phyloP scores from a whole-genome alignment of 1,284 basidiomycete genomes.

The Papiliotrema nemorosa region DNA sequence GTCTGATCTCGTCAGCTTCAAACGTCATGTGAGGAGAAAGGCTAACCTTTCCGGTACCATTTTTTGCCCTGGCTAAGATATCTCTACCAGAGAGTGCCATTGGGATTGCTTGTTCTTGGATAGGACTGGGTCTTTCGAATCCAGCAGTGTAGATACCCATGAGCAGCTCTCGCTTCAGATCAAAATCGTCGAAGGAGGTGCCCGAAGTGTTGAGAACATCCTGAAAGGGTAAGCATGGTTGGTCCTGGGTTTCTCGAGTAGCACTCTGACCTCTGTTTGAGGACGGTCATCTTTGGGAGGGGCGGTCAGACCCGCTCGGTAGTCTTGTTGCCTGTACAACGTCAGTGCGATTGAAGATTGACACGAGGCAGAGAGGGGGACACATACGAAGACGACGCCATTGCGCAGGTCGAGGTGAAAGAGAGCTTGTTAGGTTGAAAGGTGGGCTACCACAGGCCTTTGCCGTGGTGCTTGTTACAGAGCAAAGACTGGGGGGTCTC shows the following conservation, averaged over 20 bases:
- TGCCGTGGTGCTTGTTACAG: no score
- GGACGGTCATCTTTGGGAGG: slow-evolving; percentile 88
- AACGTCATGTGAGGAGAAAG: slow-evolving; percentile 4
- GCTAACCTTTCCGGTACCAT: slow-evolving; percentile 49
- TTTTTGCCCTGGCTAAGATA: slow-evolving; percentile 68
- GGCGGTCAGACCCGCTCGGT: slow-evolving; percentile 59
- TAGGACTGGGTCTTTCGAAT: slow-evolving; percentile 94
- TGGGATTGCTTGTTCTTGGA: slow-evolving; percentile 96
- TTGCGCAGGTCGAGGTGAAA: no score
- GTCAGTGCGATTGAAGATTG: neutral
- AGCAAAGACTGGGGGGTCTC: no score
- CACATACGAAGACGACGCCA: slow-evolving; percentile 47
- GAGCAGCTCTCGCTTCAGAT: slow-evolving; percentile 70
- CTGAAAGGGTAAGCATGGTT: slow-evolving; percentile 27
- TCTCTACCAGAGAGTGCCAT: slow-evolving; percentile 82
- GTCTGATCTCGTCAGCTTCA: slow-evolving; percentile 60
- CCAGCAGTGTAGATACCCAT: slow-evolving; percentile 97
- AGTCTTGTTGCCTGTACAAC: slow-evolving; percentile 17
- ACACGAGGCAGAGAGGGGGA: neutral
- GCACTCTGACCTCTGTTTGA: slow-evolving; percentile 67
- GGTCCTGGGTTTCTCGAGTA: no score
- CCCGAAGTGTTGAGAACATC: slow-evolving; percentile 91
- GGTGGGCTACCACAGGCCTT: no score
- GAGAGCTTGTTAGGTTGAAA: no score
- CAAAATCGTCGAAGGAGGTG: slow-evolving; percentile 85